Conservation (phyloP, 345 rosid genomes). For the Aurinia saxatilis region DNA sequence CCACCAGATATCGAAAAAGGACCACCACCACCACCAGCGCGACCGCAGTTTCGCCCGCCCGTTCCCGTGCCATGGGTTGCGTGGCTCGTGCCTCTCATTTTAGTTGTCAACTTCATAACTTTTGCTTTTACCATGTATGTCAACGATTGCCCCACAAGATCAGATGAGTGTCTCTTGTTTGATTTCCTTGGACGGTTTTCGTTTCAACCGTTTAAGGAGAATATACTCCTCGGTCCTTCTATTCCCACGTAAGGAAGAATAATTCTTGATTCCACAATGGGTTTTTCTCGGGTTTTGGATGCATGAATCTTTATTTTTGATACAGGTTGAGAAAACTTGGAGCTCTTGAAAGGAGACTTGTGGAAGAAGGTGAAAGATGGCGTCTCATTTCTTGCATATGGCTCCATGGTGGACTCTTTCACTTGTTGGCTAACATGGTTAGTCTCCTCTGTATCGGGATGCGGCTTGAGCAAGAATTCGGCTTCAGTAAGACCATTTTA, state of each 20-base stretch:
- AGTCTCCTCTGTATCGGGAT: slow-evolving; percentile 74
- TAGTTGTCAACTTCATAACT: slow-evolving; percentile 32
- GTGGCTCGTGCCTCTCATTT: slow-evolving; percentile 67
- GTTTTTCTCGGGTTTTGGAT: not conserved
- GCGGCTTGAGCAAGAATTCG: slow-evolving; percentile 86
- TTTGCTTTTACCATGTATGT: slow-evolving; percentile 56
- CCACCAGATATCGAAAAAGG: slow-evolving; percentile 27
- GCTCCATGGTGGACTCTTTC: slow-evolving; percentile 88
- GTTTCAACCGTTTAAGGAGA: slow-evolving; percentile 40
- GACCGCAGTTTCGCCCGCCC: slow-evolving; percentile 37
- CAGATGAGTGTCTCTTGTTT: slow-evolving; percentile 38
- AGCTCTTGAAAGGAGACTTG: slow-evolving; percentile 54
- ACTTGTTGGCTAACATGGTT: slow-evolving; percentile 66
- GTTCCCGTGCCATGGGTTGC: slow-evolving; percentile 45
- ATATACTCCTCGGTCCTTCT: slow-evolving; percentile 66
- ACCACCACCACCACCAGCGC: slow-evolving; percentile 26
- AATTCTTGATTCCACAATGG: not conserved
- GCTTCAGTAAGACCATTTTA: slow-evolving; percentile 52
- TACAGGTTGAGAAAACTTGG: slow-evolving; percentile 69
- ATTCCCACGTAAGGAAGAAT: slow-evolving; percentile 38
- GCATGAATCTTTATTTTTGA: slow-evolving; percentile 9
- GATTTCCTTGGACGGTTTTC: slow-evolving; percentile 48
- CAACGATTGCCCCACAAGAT: slow-evolving; percentile 54
- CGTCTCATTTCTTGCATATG: slow-evolving; percentile 74
- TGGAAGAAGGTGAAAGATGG: slow-evolving; percentile 56